Evolutionary conservation across 2,329 filamentous ascomycete genomes (phyloP).

Genomic region (Pseudogymnoascus sp.): DNA sequence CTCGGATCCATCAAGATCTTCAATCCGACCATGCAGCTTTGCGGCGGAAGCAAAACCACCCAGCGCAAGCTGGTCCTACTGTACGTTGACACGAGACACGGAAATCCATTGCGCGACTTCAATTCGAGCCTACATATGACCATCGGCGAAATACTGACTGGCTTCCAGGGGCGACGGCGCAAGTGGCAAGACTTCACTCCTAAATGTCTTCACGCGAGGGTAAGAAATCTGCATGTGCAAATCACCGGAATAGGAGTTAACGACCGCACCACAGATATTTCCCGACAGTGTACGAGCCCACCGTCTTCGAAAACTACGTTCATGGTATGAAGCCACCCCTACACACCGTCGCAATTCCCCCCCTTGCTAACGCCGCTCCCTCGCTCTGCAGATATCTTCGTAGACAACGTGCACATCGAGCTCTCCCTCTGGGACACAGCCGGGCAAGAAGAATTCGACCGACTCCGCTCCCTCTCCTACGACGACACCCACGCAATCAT

Average conservation of each 20-base stretch:
- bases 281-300: slow-evolving; percentile 95
- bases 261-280: slow-evolving; percentile 62
- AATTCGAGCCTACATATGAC: slow-evolving; percentile 6
- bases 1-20: background rate
- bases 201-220: slow-evolving; percentile 99
- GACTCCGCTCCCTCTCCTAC: slow-evolving; percentile 89
- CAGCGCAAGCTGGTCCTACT: slow-evolving; percentile 68
- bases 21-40: slow-evolving; percentile 39
- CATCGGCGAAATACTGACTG: slow-evolving; percentile 10
- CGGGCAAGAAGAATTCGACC: slow-evolving; percentile 97
- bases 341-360: slow-evolving; percentile 9
- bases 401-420: slow-evolving; percentile 94
- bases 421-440: slow-evolving; percentile 97
- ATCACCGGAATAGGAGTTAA: background rate
- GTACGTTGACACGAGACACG: slow-evolving; percentile 38
- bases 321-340: slow-evolving; percentile 55
- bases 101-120: slow-evolving; percentile 12
- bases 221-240: slow-evolving; percentile 35
- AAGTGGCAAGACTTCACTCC: slow-evolving; percentile 89
- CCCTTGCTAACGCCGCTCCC: slow-evolving; percentile 15
- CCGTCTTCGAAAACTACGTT: slow-evolving; percentile 98
- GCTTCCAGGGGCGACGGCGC: slow-evolving; percentile 77
- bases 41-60: slow-evolving; percentile 55
- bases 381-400: slow-evolving; percentile 71
- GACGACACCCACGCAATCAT: slow-evolving; percentile 97